These are phyloP conservation scores for Hypoxylon sp. DNA, from an alignment of 2,329 filamentous ascomycete genomes.

Conservation along the genomic window DNA sequence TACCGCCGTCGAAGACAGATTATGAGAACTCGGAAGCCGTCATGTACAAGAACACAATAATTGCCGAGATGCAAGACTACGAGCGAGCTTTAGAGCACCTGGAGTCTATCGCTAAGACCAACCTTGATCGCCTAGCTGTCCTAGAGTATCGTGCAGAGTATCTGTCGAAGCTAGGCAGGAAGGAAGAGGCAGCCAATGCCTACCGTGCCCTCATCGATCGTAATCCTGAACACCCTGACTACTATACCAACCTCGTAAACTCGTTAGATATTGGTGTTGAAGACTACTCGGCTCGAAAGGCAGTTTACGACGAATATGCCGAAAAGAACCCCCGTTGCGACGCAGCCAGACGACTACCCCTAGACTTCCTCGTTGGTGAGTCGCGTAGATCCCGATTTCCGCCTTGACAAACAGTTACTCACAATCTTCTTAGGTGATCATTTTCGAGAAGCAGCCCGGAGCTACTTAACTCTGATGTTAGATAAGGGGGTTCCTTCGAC, in stretches of 20 bases:
- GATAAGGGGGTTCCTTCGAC: constrained; percentile 95
- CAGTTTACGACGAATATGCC: constrained; percentile 86
- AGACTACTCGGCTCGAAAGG: constrained; percentile 76
- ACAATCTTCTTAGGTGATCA: constrained; percentile 71
- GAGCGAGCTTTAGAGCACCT: constrained; percentile 89
- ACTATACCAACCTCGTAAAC: constrained; percentile 84
- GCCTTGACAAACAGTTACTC: constrained; percentile 7
- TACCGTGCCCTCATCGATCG: constrained; percentile 87
- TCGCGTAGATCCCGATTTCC: constrained; percentile 7
- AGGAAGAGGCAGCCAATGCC: constrained; percentile 84
- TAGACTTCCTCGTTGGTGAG: constrained; percentile 87
- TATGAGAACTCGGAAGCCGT: constrained; percentile 94
- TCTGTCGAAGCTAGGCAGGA: constrained; percentile 80
- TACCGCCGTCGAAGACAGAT: constrained; percentile 80
- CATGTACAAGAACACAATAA: constrained; percentile 95
- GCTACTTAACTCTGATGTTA: constrained; percentile 87
- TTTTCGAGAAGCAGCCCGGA: constrained; percentile 83
- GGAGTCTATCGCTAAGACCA: constrained; percentile 80
- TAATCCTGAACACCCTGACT: constrained; percentile 88
- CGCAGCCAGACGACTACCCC: constrained; percentile 85
- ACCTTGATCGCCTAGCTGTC: constrained; percentile 86
- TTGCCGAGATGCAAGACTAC: constrained; percentile 88
- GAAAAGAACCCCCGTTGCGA: constrained; percentile 87
- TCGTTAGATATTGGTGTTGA: constrained; percentile 73
- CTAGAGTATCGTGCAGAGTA: constrained; percentile 91